Conservation (phyloP, 78 protist genomes). For the Dictyostelium capitatum region DNA sequence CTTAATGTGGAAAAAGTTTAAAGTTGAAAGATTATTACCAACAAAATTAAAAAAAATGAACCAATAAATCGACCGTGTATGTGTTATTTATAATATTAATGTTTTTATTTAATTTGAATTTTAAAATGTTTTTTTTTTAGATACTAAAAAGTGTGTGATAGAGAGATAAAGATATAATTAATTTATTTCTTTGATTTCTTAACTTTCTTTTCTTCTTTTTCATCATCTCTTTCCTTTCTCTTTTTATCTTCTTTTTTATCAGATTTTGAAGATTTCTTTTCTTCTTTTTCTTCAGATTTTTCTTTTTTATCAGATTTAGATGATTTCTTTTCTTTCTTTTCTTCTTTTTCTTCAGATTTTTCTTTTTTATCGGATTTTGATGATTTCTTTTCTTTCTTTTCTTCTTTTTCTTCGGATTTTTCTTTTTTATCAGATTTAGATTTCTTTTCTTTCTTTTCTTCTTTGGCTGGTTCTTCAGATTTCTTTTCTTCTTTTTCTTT, state of each 20-base stretch:
- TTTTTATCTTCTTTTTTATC: conserved; percentile 57
- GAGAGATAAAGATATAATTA: neutral
- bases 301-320: neutral
- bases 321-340: neutral
- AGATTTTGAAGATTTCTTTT: neutral
- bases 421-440: neutral
- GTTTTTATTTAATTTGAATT: too few relatives aligned
- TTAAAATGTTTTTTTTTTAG: too few relatives aligned
- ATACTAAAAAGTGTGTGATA: too few relatives aligned
- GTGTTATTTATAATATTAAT: too few relatives aligned
- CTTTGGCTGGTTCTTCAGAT: neutral
- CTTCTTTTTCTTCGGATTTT: neutral
- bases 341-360: neutral
- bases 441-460: conserved; percentile 53
- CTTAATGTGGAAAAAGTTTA: neutral
- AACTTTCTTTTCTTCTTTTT: conserved; percentile 5
- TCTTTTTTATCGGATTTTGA: neutral
- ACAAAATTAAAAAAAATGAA: conserved; percentile 1
- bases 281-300: conserved; percentile 50
- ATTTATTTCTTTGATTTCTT: conserved; percentile 17
- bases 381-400: conserved; percentile 21
- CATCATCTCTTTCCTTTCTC: conserved; percentile 3
- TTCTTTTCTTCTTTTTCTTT: neutral
- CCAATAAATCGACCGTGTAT: too few relatives aligned
- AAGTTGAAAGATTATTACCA: neutral